Base-by-base conservation (phyloP, 148 eudicot species). In the Polygonum maritimum region DNA sequence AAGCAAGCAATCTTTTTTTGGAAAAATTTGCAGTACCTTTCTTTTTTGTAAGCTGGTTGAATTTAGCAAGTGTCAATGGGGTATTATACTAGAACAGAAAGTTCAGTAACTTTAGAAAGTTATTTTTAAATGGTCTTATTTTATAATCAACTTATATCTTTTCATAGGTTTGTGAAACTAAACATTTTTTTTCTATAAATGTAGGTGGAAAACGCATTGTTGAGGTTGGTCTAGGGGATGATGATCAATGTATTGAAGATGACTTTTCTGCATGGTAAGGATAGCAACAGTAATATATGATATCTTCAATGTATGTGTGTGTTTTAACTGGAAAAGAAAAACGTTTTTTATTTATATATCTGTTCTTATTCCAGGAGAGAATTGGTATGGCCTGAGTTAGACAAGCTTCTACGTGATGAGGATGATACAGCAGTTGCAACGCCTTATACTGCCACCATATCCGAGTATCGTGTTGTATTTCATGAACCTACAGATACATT, bases 191-290 rank as follows among this genome's bases (percentile, higher is more conserved):
- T 49, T 1, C 33, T 75, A 45, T n/a, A 33, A 74, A 76, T 81
- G 78, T 85, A 94, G 99, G 99, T 83, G 99, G 84, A n/a, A 87
- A 89, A 79, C 90, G 91, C 39, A 86, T 95, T 80, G 92, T 95
- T 79, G 88, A 88, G 69, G 90, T 89, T 77, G 99, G 97, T 78
- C 88, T 92, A 38, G 99, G 99, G 49, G 99, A 95, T 80, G 99
- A 95, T 82, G 99, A 92, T 75, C 92, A 92, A 76, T 90, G 96
- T 81, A 95, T 95, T 73, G 99, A 95, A 86, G 99, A 95, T 80
- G 99, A 95, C 83, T 95, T 95, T 76, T 7, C 94, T 78, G 94
- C 97, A 51, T 95, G 99, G 99, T 95, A 95, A 21, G 4, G 41
- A 35, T 67, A 15, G 6, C 45, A 16, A 0, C 38, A 33, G 3